Percentiles rank a stretch among this genome's conserved stretches.
phyloP scores from a whole-genome alignment of 106 monocot species.

The Amphibolis antarctica region DNA sequence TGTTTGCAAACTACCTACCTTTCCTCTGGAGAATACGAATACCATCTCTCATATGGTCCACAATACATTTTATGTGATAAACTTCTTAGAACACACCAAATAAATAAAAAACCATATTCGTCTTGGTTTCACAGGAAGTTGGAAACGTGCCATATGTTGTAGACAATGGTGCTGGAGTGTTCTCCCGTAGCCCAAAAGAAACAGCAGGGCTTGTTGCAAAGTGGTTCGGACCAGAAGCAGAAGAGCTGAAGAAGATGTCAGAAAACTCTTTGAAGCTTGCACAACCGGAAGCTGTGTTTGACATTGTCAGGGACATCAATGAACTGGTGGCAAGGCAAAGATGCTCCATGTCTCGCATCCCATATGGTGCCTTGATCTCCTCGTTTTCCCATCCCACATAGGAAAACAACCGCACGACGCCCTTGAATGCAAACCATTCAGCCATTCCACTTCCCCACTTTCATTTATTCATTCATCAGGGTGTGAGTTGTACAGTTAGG shows the following conservation, averaged over 20 bases:
- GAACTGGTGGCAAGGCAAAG: constrained; percentile 19
- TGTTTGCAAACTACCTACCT: background rate
- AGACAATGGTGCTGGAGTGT: constrained; percentile 45
- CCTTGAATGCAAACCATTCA: background rate
- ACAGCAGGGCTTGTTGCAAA: constrained; percentile 30
- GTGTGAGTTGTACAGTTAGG: constrained; percentile 13
- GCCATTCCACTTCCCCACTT: background rate
- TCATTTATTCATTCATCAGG: background rate
- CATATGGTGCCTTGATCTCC: constrained; percentile 15
- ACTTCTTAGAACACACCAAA: too few species aligned
- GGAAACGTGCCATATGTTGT: constrained; percentile 56
- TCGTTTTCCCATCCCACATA: constrained; percentile 2
- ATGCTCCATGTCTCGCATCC: constrained; percentile 13
- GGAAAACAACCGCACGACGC: too few species aligned
- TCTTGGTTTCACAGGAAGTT: constrained; percentile 20
- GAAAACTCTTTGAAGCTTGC: constrained; percentile 37
- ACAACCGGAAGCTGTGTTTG: constrained; percentile 47
- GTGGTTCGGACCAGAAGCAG: constrained; percentile 35
- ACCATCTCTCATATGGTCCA: too few species aligned
- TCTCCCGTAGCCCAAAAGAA: constrained; percentile 37
- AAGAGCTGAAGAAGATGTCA: constrained; percentile 27
- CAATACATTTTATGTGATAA: too few species aligned
- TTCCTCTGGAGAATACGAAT: background rate
- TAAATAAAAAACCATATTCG: too few species aligned
- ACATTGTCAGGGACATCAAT: constrained; percentile 48